Percentiles rank a stretch among this genome's conserved stretches.
Evolutionary conservation across 192 early-diverging fungal genomes (phyloP).

Genomic region (Bifiguratus adelaidae): DNA sequence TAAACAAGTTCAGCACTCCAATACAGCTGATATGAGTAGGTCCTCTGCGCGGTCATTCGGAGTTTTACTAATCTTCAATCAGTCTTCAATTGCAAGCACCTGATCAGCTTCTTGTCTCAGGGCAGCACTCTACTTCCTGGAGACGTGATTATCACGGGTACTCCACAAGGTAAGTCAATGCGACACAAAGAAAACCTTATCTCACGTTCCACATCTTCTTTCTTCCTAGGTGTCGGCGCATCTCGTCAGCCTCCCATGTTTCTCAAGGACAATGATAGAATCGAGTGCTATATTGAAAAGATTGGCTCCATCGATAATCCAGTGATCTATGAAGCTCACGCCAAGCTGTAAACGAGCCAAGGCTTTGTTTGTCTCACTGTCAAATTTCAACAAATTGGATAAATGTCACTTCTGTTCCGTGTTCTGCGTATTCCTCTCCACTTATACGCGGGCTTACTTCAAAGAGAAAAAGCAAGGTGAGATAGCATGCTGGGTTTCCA

Average conservation of each 20-base stretch:
- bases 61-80: background rate
- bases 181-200: slow-evolving; percentile 27
- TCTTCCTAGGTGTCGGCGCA: slow-evolving; percentile 31
- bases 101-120: slow-evolving; percentile 49
- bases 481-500: too few species aligned
- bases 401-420: too few species aligned
- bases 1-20: slow-evolving; percentile 33
- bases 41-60: background rate
- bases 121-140: slow-evolving; percentile 41
- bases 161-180: slow-evolving; percentile 1
- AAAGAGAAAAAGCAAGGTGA: too few species aligned
- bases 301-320: slow-evolving; percentile 36
- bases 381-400: too few species aligned
- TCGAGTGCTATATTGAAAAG: slow-evolving; percentile 36
- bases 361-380: background rate
- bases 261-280: slow-evolving; percentile 37
- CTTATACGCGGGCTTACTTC: too few species aligned
- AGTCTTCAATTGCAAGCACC: slow-evolving; percentile 30
- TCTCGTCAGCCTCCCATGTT: slow-evolving; percentile 35
- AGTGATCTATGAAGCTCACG: slow-evolving; percentile 27
- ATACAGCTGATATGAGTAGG: slow-evolving; percentile 39
- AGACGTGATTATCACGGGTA: slow-evolving; percentile 4
- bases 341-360: background rate
- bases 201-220: background rate
- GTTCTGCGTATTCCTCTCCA: too few species aligned